Evolutionary conservation across 768 basidiomycete species (phyloP).

Genomic region (Daedaleopsis nitida): DNA sequence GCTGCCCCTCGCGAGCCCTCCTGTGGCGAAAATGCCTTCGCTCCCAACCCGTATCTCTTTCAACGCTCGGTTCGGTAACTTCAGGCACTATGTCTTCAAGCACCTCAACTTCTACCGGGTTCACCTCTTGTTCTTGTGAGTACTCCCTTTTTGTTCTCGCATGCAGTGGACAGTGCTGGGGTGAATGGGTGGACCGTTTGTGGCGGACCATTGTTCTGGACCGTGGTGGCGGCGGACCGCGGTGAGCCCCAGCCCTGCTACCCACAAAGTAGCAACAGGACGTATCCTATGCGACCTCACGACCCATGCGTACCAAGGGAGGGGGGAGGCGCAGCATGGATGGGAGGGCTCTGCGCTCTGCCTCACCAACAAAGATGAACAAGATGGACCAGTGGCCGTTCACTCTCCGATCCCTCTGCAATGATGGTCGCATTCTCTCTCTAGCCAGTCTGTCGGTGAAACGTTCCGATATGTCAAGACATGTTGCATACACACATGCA

Average conservation of each 20-base stretch:
- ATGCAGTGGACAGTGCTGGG: background rate
- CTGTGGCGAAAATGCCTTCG: constrained; percentile 10
- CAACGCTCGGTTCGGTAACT: background rate
- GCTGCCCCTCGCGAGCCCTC: constrained; percentile 3
- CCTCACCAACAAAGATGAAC: too few relatives aligned
- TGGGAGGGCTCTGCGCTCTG: too few relatives aligned
- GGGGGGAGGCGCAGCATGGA: too few relatives aligned
- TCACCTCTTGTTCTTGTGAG: constrained; percentile 46
- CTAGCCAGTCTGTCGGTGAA: too few relatives aligned
- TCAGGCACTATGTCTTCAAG: constrained; percentile 18
- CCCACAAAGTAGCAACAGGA: too few relatives aligned
- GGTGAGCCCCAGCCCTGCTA: background rate
- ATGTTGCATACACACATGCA: too few relatives aligned
- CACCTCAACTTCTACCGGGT: constrained; percentile 52
- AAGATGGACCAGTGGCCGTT: too few relatives aligned
- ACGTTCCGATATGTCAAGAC: too few relatives aligned
- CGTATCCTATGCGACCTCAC: too few relatives aligned
- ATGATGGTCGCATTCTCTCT: too few relatives aligned
- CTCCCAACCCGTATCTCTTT: constrained; percentile 9
- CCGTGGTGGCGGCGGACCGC: background rate
- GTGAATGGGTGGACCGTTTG: background rate
- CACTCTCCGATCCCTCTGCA: too few relatives aligned
- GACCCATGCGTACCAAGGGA: too few relatives aligned
- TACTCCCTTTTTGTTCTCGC: background rate
- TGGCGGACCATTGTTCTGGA: background rate